Base-by-base conservation (phyloP, 495 filamentous ascomycete genomes). In the Podospora fimiseda region DNA sequence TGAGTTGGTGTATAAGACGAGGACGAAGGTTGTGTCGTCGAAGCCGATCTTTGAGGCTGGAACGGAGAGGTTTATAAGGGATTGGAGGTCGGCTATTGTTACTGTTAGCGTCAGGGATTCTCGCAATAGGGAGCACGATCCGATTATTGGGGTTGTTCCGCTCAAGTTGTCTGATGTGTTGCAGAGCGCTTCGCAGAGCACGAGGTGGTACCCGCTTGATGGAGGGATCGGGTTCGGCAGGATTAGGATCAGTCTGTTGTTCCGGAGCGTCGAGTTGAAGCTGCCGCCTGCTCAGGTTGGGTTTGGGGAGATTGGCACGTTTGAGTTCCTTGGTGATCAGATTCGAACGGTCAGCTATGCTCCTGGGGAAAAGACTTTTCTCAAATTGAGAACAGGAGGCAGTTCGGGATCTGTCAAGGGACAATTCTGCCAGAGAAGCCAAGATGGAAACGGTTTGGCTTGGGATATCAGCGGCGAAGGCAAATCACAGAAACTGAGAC, bases 31-130 rank as follows among this genome's bases (percentile, higher is more conserved):
- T 21, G 84, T 95, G 11, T 94, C 87, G 56, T 91, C 87, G 42
- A 90, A 91, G 68, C 92, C 92, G 9, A 96, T 96, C 56, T 97
- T 95, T 74, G 95, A 96, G 59, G 91, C 92, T 13, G 92, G 92
- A 33, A 95, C 90, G 5, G 92, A 97, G 63, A 80, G 88, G 2
- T 97, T 97, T 60, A 77, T 96, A n/a, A 83, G 92, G 11, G 92
- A 97, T 65, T 97, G 92, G 92, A 78, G 90, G 43, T 90, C 86
- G 30, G 78, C 81, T 27, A 84, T 96, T 44, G 80, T 95, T 33
- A 95, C 90, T 0, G 77, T 96, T 47, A 88, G 87, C 13, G 89
- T 96, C 23, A 82, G 92, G 11, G 91, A 97, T 66, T 81, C 85
- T 47, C 81, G 92, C 14, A 86, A 95, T 60, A 80, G 92, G 38